These are phyloP conservation scores for Platanus orientalis DNA, from an alignment of 164 flowering plant species.

Conservation along the genomic window DNA sequence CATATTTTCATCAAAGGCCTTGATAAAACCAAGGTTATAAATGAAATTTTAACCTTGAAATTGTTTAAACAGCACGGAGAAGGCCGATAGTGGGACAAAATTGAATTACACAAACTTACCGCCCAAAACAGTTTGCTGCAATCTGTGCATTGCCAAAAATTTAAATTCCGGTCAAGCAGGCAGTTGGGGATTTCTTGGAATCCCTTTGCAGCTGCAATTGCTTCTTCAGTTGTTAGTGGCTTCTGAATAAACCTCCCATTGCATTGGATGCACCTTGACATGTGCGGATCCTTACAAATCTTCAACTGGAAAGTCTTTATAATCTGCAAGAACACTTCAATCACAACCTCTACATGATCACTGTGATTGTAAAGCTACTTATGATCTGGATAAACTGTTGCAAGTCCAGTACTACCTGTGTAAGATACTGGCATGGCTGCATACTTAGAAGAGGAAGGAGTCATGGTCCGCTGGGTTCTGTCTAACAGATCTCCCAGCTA, in stretches of 20 bases:
- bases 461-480: too few species aligned
- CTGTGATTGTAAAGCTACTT: too few species aligned
- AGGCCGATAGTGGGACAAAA: background rate
- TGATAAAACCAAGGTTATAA: too few species aligned
- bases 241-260: constrained; percentile 87
- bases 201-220: constrained; percentile 86
- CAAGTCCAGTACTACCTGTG: too few species aligned
- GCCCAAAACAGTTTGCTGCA: constrained; percentile 96
- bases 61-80: too few species aligned
- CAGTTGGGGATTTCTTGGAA: constrained; percentile 89
- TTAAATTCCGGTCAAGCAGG: constrained; percentile 66
- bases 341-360: too few species aligned
- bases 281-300: constrained; percentile 69
- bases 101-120: constrained; percentile 35
- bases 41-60: too few species aligned
- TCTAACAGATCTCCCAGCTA: too few species aligned
- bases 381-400: too few species aligned
- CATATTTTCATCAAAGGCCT: too few species aligned
- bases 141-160: constrained; percentile 94
- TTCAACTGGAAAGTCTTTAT: constrained; percentile 68
- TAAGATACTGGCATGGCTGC: too few species aligned
- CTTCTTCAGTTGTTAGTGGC: constrained; percentile 81
- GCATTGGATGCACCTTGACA: constrained; percentile 98
- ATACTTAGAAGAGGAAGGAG: too few species aligned
- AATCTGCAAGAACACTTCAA: constrained; percentile 42